Base-by-base conservation (phyloP, 1,284 basidiomycete genomes). In the Singerocomus inundabilis region DNA sequence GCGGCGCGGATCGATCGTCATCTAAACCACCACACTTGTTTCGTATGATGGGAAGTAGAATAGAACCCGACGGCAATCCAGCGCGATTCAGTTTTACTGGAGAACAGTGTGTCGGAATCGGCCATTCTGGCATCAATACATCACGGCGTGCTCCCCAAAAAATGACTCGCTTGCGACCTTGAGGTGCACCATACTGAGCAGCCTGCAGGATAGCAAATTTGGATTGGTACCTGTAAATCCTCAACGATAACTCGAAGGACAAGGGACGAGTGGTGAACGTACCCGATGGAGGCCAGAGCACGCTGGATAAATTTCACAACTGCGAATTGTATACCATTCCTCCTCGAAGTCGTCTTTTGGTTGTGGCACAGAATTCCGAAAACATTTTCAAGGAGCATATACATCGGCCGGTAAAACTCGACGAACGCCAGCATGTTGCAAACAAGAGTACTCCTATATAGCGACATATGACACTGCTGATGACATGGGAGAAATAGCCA, bases 401-500 rank as follows among this genome's bases (percentile, higher is more conserved):
- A 87, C 30, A 67, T 66, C 0, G 85, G 83, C 31, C 72, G 67
- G 56, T 85, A 87, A 51, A 78, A 75, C 56, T 89, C 86, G n/a
- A 85, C 81, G 57, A 77, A 87, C n/a, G 82, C 81, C 5, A 89
- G 68, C 80, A 86, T 85, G 51, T 84, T 85, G 59, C 78, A 79
- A 1, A 82, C 72, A 37, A 87, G 68, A 3, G 83, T 81, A 26
- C 79, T 80, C 57, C 83, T 85, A 48, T 33, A 43, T 45, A 29
- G 16, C n/a, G 25, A 48, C 32, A 35, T 33, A 44, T 56, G 41
- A 46, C 26, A 10, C 37, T 25, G 16, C 4, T 1, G 11, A 18
- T 24, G 18, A 26, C 32, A 26, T 16, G 12, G n/a, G 18, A 44
- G 33, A 39, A 49, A 26, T 7, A 15, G 7, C 36, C 8, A 36